Base-by-base conservation (phyloP, 352 stramenopile genomes). In the Globisporangium spinosum region DNA sequence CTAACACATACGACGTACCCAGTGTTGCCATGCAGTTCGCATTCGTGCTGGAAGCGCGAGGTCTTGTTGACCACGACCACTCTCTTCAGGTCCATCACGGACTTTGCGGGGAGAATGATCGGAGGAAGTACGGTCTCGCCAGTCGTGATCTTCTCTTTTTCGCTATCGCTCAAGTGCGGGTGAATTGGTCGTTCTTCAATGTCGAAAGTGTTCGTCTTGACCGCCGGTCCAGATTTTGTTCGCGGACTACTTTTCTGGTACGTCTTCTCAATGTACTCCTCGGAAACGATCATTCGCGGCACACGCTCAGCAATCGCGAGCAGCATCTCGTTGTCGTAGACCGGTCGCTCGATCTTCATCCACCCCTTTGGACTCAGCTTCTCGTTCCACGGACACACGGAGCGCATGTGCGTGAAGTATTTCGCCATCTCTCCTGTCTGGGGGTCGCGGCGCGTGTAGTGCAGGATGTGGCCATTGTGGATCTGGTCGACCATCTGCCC, bases 381-480 rank as follows among this genome's bases (percentile, higher is more conserved):
- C 67, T 94, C 85, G 65, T 96, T 95, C 89, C 89, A 96, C 20
- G 89, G 89, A 74, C 89, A 96, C 56, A 96, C 88, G 0, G 87
- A 95, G n/a, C 89, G 89, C 72, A 96, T 85, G 66, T 95, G 86
- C 49, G 87, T 93, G 58, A 96, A 96, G 64, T 80, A 94, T n/a
- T 88, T 83, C n/a, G 85, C 82, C 71, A 92, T 83, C 40, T 82
- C 80, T 4, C 85, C 84, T 0, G 84, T 94, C 27, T 68, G 63
- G n/a, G 89, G 89, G 62, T 97, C 77, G 2, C 69, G 80, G 15
- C 89, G 82, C 34, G 88, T 95, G 77, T 95, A 97, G 70, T 95
- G 88, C 61, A 97, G 71, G 58, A 97, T 90, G 64, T 95, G 87
- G 3, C 87, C 89, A 67, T 97, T 97, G 73, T 97, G 85, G 53